Conservation (phyloP, 2,329 filamentous ascomycete genomes). For the Dryadomyces sulphureus region DNA sequence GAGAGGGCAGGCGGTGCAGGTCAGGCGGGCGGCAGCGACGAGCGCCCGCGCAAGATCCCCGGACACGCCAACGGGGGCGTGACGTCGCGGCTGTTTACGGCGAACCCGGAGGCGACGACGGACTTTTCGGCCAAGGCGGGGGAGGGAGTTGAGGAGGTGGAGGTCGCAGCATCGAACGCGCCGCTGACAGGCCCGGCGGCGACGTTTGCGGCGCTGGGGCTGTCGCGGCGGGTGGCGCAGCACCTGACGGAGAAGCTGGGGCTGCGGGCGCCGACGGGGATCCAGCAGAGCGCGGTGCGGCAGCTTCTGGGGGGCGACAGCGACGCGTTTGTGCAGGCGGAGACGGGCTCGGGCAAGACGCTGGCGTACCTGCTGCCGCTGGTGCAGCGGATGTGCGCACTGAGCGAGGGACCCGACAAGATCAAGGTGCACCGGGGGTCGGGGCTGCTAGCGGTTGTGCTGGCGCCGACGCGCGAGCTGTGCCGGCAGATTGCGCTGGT, state of each 20-base stretch:
- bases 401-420: conserved; percentile 44
- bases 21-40: background rate
- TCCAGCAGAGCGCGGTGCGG: conserved; percentile 79
- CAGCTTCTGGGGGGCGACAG: conserved; percentile 66
- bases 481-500: conserved; percentile 88
- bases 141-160: conserved; percentile 22
- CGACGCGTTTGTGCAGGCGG: conserved; percentile 91
- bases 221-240: conserved; percentile 65
- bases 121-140: conserved; percentile 29
- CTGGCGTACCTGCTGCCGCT: conserved; percentile 90
- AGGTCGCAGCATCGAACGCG: conserved; percentile 52
- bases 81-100: conserved; percentile 84
- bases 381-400: conserved; percentile 69
- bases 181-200: conserved; percentile 71
- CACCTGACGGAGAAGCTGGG: conserved; percentile 76
- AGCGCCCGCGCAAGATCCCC: background rate
- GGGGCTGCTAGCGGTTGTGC: conserved; percentile 83
- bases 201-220: conserved; percentile 72
- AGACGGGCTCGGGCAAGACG: conserved; percentile 96
- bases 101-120: conserved; percentile 63
- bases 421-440: conserved; percentile 62
- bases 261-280: conserved; percentile 82
- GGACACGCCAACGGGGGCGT: conserved; percentile 24
- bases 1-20: background rate
- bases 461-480: conserved; percentile 85